Conservation (phyloP, 2,329 filamentous ascomycete genomes). For the Penicillium sp. region DNA sequence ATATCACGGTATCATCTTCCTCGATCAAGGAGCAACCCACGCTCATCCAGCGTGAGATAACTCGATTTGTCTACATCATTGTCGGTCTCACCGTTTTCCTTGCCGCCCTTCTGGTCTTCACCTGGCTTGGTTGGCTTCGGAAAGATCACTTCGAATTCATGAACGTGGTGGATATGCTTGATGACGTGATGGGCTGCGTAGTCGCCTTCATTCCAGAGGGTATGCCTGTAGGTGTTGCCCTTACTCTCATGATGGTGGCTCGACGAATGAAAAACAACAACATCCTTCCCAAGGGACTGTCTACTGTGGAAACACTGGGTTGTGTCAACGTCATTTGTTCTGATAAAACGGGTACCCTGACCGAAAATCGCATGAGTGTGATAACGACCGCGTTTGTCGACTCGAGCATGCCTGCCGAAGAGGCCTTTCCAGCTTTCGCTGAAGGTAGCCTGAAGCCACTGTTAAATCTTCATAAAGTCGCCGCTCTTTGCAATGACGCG, state of each 20-base stretch:
- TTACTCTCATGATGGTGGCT: constrained; percentile 73
- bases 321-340: constrained; percentile 74
- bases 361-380: constrained; percentile 71
- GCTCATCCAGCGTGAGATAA: constrained; percentile 70
- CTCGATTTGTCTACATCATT: constrained; percentile 72
- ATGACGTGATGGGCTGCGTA: constrained; percentile 70
- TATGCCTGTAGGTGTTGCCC: constrained; percentile 68
- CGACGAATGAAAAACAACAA: constrained; percentile 75
- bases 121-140: constrained; percentile 67
- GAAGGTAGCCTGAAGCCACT: constrained; percentile 44
- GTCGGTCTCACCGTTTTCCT: constrained; percentile 66
- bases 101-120: constrained; percentile 53
- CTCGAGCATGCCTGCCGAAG: constrained; percentile 18
- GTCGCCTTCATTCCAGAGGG: constrained; percentile 80
- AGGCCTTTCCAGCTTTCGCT: constrained; percentile 6
- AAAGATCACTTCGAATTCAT: constrained; percentile 69
- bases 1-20: constrained; percentile 72
- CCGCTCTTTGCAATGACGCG: constrained; percentile 72
- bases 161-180: constrained; percentile 69
- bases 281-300: constrained; percentile 76
- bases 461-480: constrained; percentile 60
- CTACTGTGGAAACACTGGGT: constrained; percentile 75
- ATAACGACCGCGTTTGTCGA: constrained; percentile 29
- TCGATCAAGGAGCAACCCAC: constrained; percentile 69
- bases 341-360: constrained; percentile 68